Evolutionary conservation across 2,329 filamentous ascomycete genomes (phyloP).

Genomic region (Helotiales sp.): DNA sequence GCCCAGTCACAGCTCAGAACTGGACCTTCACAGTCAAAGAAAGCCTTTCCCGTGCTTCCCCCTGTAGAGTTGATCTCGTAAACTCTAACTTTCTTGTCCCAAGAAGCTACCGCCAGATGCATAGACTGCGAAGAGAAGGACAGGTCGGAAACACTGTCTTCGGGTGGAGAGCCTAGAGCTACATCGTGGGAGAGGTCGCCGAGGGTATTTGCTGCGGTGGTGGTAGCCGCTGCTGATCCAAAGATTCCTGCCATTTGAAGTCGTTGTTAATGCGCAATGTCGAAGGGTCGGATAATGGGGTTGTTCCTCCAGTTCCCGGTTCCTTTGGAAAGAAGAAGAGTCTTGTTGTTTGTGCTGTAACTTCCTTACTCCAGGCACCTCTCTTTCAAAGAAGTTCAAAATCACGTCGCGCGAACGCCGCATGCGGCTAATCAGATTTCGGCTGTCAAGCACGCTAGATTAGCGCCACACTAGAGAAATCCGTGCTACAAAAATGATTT

Average conservation of each 20-base stretch:
- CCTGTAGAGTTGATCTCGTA: conserved; percentile 86
- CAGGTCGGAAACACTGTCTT: conserved; percentile 88
- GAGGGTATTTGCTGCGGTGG: conserved; percentile 68
- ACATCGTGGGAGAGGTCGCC: conserved; percentile 93
- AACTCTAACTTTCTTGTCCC: conserved; percentile 98
- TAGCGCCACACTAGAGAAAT: conserved; percentile 4
- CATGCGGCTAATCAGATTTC: conserved; percentile 14
- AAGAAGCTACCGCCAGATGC: conserved; percentile 87
- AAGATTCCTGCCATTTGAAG: conserved; percentile 68
- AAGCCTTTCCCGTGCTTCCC: conserved; percentile 81
- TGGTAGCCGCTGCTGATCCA: conserved; percentile 55
- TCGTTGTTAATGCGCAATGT: not conserved
- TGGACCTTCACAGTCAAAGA: conserved; percentile 84
- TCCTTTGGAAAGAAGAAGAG: conserved; percentile 1
- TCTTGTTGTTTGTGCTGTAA: conserved; percentile 9
- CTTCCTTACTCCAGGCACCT: conserved; percentile 22
- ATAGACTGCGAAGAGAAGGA: conserved; percentile 79
- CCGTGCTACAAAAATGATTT: conserved; percentile 19
- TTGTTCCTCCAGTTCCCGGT: not conserved
- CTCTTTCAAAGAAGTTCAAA: conserved; percentile 19
- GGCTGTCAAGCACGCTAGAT: conserved; percentile 15
- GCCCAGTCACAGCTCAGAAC: conserved; percentile 88
- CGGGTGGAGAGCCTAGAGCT: conserved; percentile 75
- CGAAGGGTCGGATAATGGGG: not conserved
- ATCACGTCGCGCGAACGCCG: conserved; percentile 18